Percentiles rank a stretch among this genome's conserved stretches.
phyloP scores from a whole-genome alignment of 2,329 filamentous ascomycete species.

The Sclerotinia glacialis region DNA sequence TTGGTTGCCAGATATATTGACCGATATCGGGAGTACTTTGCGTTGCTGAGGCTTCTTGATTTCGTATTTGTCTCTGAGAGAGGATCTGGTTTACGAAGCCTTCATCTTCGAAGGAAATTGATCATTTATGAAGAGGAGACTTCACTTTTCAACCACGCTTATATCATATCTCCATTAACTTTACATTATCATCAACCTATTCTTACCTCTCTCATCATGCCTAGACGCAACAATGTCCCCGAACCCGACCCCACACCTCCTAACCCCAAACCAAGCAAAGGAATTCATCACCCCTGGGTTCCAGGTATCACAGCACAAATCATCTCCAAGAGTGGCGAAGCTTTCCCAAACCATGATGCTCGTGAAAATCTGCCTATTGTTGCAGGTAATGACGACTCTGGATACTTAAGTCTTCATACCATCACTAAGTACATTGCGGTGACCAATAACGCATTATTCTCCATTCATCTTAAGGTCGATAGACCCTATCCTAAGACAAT shows the following conservation, averaged over 20 bases:
- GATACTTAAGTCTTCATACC: background rate
- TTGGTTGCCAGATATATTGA: background rate
- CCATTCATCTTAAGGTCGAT: conserved; percentile 3
- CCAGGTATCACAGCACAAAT: conserved; percentile 11
- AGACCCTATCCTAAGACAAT: conserved; percentile 13
- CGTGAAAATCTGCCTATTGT: background rate
- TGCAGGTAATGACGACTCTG: background rate
- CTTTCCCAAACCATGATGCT: background rate
- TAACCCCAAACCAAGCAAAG: background rate
- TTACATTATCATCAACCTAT: background rate
- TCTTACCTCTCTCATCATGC: background rate
- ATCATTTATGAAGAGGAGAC: background rate
- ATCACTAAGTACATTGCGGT: background rate
- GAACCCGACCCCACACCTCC: background rate
- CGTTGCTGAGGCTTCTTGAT: background rate
- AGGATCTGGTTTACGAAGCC: too few species aligned
- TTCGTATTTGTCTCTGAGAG: background rate
- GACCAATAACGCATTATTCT: background rate
- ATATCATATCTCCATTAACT: background rate
- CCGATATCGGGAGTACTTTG: background rate
- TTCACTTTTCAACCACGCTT: background rate
- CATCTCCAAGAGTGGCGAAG: background rate
- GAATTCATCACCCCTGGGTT: background rate
- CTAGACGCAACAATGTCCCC: background rate
- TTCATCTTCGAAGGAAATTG: background rate